phyloP scores from a whole-genome alignment of 179 eudicot species.

The Silene vulgaris region DNA sequence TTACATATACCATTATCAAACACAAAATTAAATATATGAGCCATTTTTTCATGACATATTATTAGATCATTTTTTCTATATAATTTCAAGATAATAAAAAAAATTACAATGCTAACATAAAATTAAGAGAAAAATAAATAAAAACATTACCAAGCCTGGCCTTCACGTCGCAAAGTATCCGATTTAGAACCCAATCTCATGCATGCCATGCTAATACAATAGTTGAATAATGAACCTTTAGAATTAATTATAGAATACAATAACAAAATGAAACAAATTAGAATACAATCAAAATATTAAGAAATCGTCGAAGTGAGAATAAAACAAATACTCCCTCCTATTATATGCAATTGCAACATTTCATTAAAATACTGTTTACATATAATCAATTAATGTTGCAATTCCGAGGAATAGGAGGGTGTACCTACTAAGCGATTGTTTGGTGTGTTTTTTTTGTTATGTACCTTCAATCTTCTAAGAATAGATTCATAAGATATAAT shows the following conservation, averaged over 20 bases:
- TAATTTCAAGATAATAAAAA: neutral
- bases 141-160: slow-evolving; percentile 54
- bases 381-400: too few species aligned
- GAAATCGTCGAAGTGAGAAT: neutral
- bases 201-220: slow-evolving; percentile 47
- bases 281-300: neutral
- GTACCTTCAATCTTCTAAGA: too few species aligned
- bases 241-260: neutral
- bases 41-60: neutral
- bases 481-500: too few species aligned
- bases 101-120: neutral
- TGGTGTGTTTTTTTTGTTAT: too few species aligned
- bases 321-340: neutral
- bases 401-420: too few species aligned
- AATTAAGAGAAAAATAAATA: neutral
- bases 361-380: too few species aligned
- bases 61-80: neutral
- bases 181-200: slow-evolving; percentile 76
- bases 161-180: slow-evolving; percentile 61
- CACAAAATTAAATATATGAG: neutral
- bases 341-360: too few species aligned
- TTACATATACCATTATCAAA: neutral
- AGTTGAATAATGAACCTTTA: neutral
- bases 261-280: neutral
- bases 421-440: too few species aligned